phyloP scores from a whole-genome alignment of 164 flowering plant genomes.

The Malania oleifera region DNA sequence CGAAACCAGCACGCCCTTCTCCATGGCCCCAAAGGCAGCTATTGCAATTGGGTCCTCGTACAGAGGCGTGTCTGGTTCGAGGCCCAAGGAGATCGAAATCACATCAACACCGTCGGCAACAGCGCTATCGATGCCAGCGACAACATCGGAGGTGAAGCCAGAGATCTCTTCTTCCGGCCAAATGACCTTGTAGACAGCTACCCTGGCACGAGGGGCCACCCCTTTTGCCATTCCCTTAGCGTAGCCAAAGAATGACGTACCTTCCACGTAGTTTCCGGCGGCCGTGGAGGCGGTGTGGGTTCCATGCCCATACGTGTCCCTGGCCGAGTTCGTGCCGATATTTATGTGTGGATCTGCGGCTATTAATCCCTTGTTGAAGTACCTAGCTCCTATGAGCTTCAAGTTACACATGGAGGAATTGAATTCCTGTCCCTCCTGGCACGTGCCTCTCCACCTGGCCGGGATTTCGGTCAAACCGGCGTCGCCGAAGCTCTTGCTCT shows the following conservation, averaged over 20 bases:
- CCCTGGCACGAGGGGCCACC: slow-evolving; percentile 44
- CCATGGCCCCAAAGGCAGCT: slow-evolving; percentile 54
- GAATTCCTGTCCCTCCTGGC: slow-evolving; percentile 42
- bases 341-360: slow-evolving; percentile 23
- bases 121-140: slow-evolving; percentile 60
- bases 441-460: slow-evolving; percentile 52
- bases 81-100: slow-evolving; percentile 53
- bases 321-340: slow-evolving; percentile 32
- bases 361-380: slow-evolving; percentile 43
- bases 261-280: slow-evolving; percentile 43
- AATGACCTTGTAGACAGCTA: slow-evolving; percentile 57
- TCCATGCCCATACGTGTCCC: slow-evolving; percentile 61
- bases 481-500: slow-evolving; percentile 52
- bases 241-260: slow-evolving; percentile 43
- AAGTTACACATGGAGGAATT: slow-evolving; percentile 48
- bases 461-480: slow-evolving; percentile 49
- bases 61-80: slow-evolving; percentile 11
- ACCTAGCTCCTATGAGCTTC: slow-evolving; percentile 66
- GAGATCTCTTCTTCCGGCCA: slow-evolving; percentile 32
- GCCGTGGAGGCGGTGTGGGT: slow-evolving; percentile 60
- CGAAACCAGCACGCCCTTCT: slow-evolving; percentile 40
- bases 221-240: slow-evolving; percentile 55
- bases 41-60: slow-evolving; percentile 48
- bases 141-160: slow-evolving; percentile 31
- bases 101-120: slow-evolving; percentile 67